Percentiles rank a stretch among this genome's conserved stretches.
Evolutionary conservation across 352 stramenopile genomes (phyloP).

Genomic region (Phytopythium montanum): DNA sequence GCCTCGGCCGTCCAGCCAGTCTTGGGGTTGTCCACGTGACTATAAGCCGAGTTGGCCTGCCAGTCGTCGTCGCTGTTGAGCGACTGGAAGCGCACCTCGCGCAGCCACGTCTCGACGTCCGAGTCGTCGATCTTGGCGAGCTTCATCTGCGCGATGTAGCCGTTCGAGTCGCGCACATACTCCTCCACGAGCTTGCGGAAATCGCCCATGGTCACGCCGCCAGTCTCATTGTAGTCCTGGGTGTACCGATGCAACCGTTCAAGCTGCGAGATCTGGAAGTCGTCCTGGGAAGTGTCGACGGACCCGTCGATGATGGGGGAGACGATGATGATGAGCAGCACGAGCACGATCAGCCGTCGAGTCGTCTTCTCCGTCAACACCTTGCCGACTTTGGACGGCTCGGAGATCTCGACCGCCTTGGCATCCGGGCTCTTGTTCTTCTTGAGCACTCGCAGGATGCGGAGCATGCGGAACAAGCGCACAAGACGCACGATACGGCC

Average conservation of each 20-base stretch:
- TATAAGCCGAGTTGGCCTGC: constrained; percentile 30
- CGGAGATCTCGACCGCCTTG: constrained; percentile 67
- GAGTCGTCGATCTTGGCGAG: constrained; percentile 44
- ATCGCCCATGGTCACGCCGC: constrained; percentile 38
- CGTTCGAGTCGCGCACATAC: constrained; percentile 73
- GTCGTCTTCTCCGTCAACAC: constrained; percentile 95
- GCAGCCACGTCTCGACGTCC: constrained; percentile 49
- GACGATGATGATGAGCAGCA: constrained; percentile 86
- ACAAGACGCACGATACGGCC: constrained; percentile 91
- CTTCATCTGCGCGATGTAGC: constrained; percentile 60
- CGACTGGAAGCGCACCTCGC: constrained; percentile 48
- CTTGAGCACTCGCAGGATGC: constrained; percentile 82
- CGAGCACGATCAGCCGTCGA: constrained; percentile 87
- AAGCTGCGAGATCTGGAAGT: constrained; percentile 75
- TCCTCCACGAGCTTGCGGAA: constrained; percentile 59
- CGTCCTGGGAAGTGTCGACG: constrained; percentile 63
- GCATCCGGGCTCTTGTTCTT: constrained; percentile 63
- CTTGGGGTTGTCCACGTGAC: constrained; percentile 52
- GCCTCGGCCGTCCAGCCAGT: constrained; percentile 56
- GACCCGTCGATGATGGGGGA: constrained; percentile 79
- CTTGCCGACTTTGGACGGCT: constrained; percentile 93
- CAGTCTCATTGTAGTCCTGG: constrained; percentile 76
- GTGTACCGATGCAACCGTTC: constrained; percentile 79
- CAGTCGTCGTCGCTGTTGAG: constrained; percentile 52
- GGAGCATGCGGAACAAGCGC: constrained; percentile 88